Conservation (phyloP, 176 grass and related monocot species). For the Bothriochloa decipiens region DNA sequence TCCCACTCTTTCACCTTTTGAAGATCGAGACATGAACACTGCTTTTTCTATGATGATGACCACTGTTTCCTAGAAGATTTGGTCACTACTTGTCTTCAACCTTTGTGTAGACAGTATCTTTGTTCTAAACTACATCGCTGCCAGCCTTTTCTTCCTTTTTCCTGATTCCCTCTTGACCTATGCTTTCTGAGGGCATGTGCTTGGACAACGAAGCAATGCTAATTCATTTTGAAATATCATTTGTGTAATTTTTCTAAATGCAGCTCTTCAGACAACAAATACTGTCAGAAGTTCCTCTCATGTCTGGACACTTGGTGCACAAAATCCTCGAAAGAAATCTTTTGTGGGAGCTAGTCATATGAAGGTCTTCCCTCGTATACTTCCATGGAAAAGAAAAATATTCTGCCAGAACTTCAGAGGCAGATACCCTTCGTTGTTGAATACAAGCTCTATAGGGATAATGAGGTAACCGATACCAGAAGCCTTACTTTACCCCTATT, state of each 20-base stretch:
- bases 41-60: conserved; percentile 18
- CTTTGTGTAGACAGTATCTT: conserved; percentile 11
- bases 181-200: conserved; percentile 27
- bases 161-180: not conserved
- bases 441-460: conserved; percentile 57
- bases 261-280: conserved; percentile 64
- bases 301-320: conserved; percentile 79
- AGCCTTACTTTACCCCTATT: conserved; percentile 1
- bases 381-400: conserved; percentile 94
- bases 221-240: conserved; percentile 31
- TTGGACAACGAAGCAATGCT: conserved; percentile 29
- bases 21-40: conserved; percentile 3
- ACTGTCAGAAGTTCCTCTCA: conserved; percentile 59
- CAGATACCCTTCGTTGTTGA: conserved; percentile 48
- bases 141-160: conserved; percentile 11
- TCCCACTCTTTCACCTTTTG: not conserved
- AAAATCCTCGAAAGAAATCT: conserved; percentile 61
- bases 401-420: conserved; percentile 60
- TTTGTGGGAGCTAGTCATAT: conserved; percentile 40
- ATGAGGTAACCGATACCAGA: conserved; percentile 58
- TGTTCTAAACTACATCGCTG: conserved; percentile 33
- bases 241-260: conserved; percentile 43
- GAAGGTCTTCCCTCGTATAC: conserved; percentile 70
- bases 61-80: conserved; percentile 33
- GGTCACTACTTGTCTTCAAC: conserved; percentile 19